Conservation (phyloP, 2,329 filamentous ascomycete species). For the Apiospora saccharicola region DNA sequence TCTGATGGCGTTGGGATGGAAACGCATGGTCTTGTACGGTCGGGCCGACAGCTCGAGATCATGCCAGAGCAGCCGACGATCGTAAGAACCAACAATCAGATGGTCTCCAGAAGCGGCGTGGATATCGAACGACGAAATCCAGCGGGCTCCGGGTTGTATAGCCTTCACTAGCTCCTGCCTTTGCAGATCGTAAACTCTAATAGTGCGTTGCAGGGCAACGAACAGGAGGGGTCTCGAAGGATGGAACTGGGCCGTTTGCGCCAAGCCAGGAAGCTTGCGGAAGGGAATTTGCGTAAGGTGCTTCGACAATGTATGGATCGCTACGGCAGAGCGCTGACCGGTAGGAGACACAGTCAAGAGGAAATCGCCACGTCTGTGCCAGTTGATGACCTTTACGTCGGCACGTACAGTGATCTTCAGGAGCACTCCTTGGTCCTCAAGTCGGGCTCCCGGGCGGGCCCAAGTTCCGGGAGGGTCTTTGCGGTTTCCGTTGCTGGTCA, state of each 20-base stretch:
- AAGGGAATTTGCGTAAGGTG: constrained; percentile 96
- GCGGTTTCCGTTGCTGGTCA: constrained; percentile 60
- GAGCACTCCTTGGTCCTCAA: constrained; percentile 81
- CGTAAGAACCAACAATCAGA: constrained; percentile 92
- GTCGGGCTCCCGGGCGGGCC: constrained; percentile 76
- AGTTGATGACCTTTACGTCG: constrained; percentile 85
- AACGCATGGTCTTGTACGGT: constrained; percentile 96
- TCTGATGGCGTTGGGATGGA: constrained; percentile 91
- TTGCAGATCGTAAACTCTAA: constrained; percentile 93
- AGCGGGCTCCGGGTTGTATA: constrained; percentile 87
- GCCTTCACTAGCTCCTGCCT: constrained; percentile 92
- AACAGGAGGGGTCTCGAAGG: constrained; percentile 93
- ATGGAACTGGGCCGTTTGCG: constrained; percentile 94
- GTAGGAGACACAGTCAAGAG: constrained; percentile 89
- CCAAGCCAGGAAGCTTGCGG: constrained; percentile 74
- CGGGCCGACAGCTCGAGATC: constrained; percentile 90
- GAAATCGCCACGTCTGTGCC: constrained; percentile 95
- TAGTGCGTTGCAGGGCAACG: constrained; percentile 91
- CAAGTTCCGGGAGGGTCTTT: constrained; percentile 84
- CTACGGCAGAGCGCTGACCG: constrained; percentile 80
- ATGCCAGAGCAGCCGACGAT: constrained; percentile 93
- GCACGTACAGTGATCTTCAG: constrained; percentile 82
- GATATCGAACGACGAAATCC: constrained; percentile 94
- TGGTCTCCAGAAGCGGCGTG: constrained; percentile 91
- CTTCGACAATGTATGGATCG: constrained; percentile 94